A percentile compares a stretch with the other conserved stretches of the same genome.
Evolutionary conservation across 495 filamentous ascomycete genomes (phyloP).

Genomic region (Penicillium silybi): DNA sequence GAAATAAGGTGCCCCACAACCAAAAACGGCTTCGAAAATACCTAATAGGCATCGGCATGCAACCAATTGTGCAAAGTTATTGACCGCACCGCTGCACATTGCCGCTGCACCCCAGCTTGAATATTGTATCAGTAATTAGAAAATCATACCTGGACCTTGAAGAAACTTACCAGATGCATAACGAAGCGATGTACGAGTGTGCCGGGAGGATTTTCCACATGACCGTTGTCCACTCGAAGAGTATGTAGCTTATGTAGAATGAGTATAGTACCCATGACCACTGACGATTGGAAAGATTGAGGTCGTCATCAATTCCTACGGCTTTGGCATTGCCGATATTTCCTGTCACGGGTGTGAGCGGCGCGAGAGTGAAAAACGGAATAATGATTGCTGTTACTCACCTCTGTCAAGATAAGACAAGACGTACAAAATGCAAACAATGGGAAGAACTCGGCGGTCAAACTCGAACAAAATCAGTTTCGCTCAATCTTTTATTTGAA

Average conservation of each 20-base stretch:
- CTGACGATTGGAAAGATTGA: slow-evolving; percentile 41
- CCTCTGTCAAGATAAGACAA: slow-evolving; percentile 26
- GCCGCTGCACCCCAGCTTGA: slow-evolving; percentile 45
- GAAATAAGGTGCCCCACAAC: slow-evolving; percentile 59
- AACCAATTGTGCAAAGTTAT: slow-evolving; percentile 54
- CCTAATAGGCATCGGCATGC: slow-evolving; percentile 56
- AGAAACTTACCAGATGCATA: slow-evolving; percentile 31
- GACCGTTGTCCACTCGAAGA: slow-evolving; percentile 29
- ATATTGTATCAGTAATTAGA: not conserved
- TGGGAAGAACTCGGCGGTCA: slow-evolving; percentile 23
- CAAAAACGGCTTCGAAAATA: slow-evolving; percentile 56
- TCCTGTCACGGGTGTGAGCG: slow-evolving; percentile 7
- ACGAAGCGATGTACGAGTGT: slow-evolving; percentile 31
- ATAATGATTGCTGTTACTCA: not conserved
- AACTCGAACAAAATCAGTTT: slow-evolving; percentile 8
- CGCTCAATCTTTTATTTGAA: not conserved
- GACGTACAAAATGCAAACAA: slow-evolving; percentile 27
- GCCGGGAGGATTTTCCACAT: slow-evolving; percentile 58
- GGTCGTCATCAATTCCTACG: slow-evolving; percentile 50
- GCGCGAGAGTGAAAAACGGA: not conserved
- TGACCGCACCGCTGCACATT: slow-evolving; percentile 49
- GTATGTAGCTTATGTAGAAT: slow-evolving; percentile 53
- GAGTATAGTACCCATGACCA: slow-evolving; percentile 66
- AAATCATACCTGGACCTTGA: no score
- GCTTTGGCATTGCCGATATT: slow-evolving; percentile 60